Evolutionary conservation across 1,284 basidiomycete genomes (phyloP).

Genomic region (Trametes versicolor): DNA sequence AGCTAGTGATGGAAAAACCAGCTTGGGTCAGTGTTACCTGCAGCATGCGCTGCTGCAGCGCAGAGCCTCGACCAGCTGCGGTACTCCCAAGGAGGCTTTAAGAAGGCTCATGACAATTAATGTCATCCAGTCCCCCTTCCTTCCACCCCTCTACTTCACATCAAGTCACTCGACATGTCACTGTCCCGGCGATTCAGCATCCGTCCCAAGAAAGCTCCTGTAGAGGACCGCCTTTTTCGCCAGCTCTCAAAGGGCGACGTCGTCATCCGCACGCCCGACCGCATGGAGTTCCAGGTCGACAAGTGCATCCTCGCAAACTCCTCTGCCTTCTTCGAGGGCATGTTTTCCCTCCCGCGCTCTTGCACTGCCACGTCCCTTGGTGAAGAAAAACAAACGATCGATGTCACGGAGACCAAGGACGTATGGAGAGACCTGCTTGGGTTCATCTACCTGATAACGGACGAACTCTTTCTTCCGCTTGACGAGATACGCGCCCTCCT

Average conservation of each 20-base stretch:
- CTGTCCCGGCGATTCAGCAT: neutral
- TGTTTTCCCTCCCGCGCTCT: conserved; percentile 3
- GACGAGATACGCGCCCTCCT: conserved; percentile 7
- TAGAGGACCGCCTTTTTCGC: conserved; percentile 6
- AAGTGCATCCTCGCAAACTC: conserved; percentile 9
- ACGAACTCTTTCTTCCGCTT: neutral
- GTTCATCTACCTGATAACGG: conserved; percentile 9
- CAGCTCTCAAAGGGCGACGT: conserved; percentile 32
- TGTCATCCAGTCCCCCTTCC: neutral
- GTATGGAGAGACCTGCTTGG: conserved; percentile 12
- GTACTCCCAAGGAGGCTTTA: too few relatives aligned
- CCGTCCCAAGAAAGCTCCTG: neutral
- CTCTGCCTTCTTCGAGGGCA: conserved; percentile 8
- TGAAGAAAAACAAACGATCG: neutral
- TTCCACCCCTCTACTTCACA: neutral
- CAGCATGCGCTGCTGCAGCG: too few relatives aligned
- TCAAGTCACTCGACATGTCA: neutral
- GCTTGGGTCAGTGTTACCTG: too few relatives aligned
- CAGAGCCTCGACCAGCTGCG: too few relatives aligned
- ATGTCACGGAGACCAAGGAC: conserved; percentile 7
- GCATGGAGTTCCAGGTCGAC: conserved; percentile 15
- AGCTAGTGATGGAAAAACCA: too few relatives aligned
- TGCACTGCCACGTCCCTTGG: neutral
- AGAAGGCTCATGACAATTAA: too few relatives aligned
- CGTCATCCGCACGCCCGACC: conserved; percentile 38